Conservation (phyloP, 352 stramenopile species). For the Phytophthora colocasiae region DNA sequence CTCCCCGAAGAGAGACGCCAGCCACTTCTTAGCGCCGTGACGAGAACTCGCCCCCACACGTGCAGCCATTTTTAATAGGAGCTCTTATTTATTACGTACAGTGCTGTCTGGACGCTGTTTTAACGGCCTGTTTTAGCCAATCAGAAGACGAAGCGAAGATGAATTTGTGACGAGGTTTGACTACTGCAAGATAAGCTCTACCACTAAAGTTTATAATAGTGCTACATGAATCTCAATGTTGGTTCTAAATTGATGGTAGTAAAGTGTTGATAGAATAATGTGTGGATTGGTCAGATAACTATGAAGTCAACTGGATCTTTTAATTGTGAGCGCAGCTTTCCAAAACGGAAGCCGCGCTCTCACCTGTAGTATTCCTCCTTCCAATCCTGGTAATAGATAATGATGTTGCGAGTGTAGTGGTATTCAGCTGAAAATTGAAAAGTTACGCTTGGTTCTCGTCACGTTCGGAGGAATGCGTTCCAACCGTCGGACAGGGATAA, state of each 20-base stretch:
- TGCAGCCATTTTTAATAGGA: constrained; percentile 44
- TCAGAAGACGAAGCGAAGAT: background rate
- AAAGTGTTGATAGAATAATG: background rate
- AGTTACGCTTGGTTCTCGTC: constrained; percentile 93
- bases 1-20: constrained; percentile 78
- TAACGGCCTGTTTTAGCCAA: constrained; percentile 10
- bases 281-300: constrained; percentile 83
- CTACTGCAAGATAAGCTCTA: background rate
- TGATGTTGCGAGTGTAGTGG: constrained; percentile 24
- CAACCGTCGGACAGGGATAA: constrained; percentile 91
- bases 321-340: constrained; percentile 74
- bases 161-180: constrained; percentile 15
- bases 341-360: constrained; percentile 79
- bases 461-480: constrained; percentile 83
- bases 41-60: constrained; percentile 53
- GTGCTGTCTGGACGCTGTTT: constrained; percentile 14
- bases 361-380: constrained; percentile 83
- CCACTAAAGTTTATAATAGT: too few species aligned
- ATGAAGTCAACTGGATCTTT: constrained; percentile 90
- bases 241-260: background rate
- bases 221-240: too few species aligned
- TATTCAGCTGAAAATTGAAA: constrained; percentile 86
- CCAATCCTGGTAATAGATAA: constrained; percentile 38
- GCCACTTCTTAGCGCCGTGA: constrained; percentile 81
- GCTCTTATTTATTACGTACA: background rate